phyloP scores from a whole-genome alignment of 345 rosid genomes.

The Euphorbia peplus region DNA sequence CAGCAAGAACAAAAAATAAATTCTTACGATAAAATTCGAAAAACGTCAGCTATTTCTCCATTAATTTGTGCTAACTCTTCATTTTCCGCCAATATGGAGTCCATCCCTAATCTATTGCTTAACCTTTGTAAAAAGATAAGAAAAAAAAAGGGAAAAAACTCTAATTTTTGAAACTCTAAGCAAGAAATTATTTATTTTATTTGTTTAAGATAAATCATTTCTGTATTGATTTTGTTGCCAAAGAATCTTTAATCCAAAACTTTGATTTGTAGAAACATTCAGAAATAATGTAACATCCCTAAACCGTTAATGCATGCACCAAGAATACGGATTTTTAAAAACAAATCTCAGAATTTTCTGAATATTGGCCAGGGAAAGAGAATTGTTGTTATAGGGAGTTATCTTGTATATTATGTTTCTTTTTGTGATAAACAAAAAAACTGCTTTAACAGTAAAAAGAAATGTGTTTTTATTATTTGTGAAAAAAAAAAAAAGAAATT shows the following conservation, averaged over 20 bases:
- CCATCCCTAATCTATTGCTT: slow-evolving; percentile 39
- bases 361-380: no score
- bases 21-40: slow-evolving; percentile 85
- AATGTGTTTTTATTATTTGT: no score
- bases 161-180: not conserved
- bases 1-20: not conserved
- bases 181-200: not conserved
- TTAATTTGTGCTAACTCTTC: slow-evolving; percentile 84
- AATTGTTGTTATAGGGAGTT: no score
- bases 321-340: not conserved
- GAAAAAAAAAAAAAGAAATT: no score
- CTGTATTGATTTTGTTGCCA: not conserved
- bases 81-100: slow-evolving; percentile 58
- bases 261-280: no score
- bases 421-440: no score
- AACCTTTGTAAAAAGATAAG: not conserved
- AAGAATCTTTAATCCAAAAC: not conserved
- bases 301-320: not conserved
- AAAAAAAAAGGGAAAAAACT: not conserved
- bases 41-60: slow-evolving; percentile 79
- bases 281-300: no score
- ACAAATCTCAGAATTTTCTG: no score
- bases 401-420: no score
- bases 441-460: no score
- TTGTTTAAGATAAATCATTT: no score